These are phyloP conservation scores for Biancaea sappan DNA, from an alignment of 306 rosid genomes.

Conservation along the genomic window DNA sequence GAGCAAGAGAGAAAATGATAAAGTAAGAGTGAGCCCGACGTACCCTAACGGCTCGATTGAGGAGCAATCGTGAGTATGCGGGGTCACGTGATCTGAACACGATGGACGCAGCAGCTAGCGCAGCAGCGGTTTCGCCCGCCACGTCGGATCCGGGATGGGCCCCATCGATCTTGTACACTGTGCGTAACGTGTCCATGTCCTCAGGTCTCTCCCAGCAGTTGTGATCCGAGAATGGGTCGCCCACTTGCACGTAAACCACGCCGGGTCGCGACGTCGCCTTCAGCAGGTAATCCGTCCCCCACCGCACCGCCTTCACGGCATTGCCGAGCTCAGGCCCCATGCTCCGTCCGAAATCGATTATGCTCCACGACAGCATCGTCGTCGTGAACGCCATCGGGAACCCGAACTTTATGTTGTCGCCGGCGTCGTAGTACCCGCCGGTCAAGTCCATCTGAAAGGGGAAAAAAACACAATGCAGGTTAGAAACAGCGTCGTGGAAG, in stretches of 20 bases:
- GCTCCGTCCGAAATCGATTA: constrained; percentile 77
- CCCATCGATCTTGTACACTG: constrained; percentile 70
- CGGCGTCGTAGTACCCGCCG: constrained; percentile 98
- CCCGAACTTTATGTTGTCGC: constrained; percentile 92
- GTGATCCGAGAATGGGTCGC: constrained; percentile 84
- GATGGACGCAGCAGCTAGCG: constrained; percentile 96
- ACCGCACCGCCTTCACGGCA: constrained; percentile 67
- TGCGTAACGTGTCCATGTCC: constrained; percentile 94
- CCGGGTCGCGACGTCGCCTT: constrained; percentile 77
- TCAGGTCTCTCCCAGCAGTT: constrained; percentile 99
- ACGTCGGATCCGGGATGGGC: constrained; percentile 95
- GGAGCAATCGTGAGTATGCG: constrained; percentile 73
- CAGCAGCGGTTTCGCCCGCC: constrained; percentile 98
- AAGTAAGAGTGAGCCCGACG: constrained; percentile 49
- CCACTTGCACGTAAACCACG: constrained; percentile 85
- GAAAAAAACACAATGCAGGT: constrained; percentile 34
- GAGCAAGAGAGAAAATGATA: not conserved
- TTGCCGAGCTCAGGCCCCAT: constrained; percentile 82
- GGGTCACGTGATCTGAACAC: constrained; percentile 99
- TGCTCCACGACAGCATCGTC: constrained; percentile 88
- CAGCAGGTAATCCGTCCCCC: constrained; percentile 85
- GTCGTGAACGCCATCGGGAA: constrained; percentile 97
- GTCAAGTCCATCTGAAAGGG: constrained; percentile 68
- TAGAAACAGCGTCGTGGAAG: not conserved
- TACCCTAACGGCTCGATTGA: constrained; percentile 95